phyloP scores from a whole-genome alignment of 2,329 filamentous ascomycete genomes.

The Cercospora citrullina region DNA sequence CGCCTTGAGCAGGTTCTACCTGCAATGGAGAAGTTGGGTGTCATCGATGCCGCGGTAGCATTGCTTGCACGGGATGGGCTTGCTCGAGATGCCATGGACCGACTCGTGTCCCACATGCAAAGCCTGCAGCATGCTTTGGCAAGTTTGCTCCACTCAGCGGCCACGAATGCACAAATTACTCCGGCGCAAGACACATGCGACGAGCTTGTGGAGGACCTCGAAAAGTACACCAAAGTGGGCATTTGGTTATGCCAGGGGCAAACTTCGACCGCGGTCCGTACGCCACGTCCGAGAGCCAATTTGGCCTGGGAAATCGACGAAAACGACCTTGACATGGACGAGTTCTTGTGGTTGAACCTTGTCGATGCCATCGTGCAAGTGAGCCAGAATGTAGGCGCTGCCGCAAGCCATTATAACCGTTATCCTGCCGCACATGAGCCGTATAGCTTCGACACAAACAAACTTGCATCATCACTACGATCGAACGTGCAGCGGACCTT shows the following conservation, averaged over 20 bases:
- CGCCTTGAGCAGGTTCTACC: constrained; percentile 78
- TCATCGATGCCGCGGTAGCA: constrained; percentile 89
- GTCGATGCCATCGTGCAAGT: constrained; percentile 62
- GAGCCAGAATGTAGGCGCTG: constrained; percentile 44
- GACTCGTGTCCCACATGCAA: constrained; percentile 76
- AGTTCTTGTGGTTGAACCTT: constrained; percentile 66
- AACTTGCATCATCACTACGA: constrained; percentile 68
- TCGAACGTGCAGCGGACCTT: constrained; percentile 86
- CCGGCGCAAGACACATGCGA: constrained; percentile 66
- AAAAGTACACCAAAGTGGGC: constrained; percentile 89
- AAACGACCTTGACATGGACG: constrained; percentile 60
- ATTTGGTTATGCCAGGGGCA: constrained; percentile 94
- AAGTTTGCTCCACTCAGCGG: constrained; percentile 66
- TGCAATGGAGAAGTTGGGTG: constrained; percentile 82
- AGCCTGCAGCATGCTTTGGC: constrained; percentile 77
- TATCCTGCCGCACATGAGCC: constrained; percentile 33
- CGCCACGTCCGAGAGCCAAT: constrained; percentile 39
- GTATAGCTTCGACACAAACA: constrained; percentile 55
- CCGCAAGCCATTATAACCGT: constrained; percentile 33
- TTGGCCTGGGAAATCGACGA: constrained; percentile 51
- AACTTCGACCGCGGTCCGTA: constrained; percentile 57
- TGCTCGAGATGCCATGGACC: constrained; percentile 76
- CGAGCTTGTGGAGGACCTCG: constrained; percentile 72
- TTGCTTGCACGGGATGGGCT: constrained; percentile 88
- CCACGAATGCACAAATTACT: constrained; percentile 57